phyloP scores from a whole-genome alignment of 352 stramenopile species.

The Phytophthora cryptogea region DNA sequence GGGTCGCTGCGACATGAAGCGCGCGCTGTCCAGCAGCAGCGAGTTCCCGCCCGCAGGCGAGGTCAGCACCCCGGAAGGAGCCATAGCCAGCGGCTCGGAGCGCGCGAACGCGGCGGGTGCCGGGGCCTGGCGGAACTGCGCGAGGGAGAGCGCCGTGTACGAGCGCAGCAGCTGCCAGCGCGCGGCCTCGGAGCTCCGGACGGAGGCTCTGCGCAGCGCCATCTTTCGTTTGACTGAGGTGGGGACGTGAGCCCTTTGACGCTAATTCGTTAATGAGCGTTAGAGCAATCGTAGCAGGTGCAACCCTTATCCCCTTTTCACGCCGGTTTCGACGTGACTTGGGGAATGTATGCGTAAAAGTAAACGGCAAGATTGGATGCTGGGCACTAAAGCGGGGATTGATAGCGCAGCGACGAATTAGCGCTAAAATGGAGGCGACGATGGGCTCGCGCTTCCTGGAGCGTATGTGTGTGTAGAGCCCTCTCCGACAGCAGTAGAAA shows the following conservation, averaged over 20 bases:
- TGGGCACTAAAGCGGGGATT: background rate
- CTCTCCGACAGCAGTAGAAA: background rate
- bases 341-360: slow-evolving; percentile 18
- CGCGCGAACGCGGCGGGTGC: slow-evolving; percentile 44
- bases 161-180: slow-evolving; percentile 34
- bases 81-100: slow-evolving; percentile 23
- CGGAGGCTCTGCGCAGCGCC: slow-evolving; percentile 23
- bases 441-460: slow-evolving; percentile 29
- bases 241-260: slow-evolving; percentile 11
- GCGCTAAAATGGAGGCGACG: slow-evolving; percentile 3
- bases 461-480: slow-evolving; percentile 17
- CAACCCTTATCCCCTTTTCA: slow-evolving; percentile 24
- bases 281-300: slow-evolving; percentile 11
- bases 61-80: slow-evolving; percentile 16
- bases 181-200: slow-evolving; percentile 5
- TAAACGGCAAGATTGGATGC: slow-evolving; percentile 28
- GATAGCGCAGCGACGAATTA: slow-evolving; percentile 6
- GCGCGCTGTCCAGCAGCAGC: slow-evolving; percentile 33
- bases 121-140: slow-evolving; percentile 59
- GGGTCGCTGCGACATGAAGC: slow-evolving; percentile 32
- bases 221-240: slow-evolving; percentile 7
- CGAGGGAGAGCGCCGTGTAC: slow-evolving; percentile 58
- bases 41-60: slow-evolving; percentile 28
- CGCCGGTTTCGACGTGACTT: slow-evolving; percentile 27
- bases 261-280: slow-evolving; percentile 27